Conservation (phyloP, 2,329 filamentous ascomycete species). For the Sclerotinia trifoliorum region DNA sequence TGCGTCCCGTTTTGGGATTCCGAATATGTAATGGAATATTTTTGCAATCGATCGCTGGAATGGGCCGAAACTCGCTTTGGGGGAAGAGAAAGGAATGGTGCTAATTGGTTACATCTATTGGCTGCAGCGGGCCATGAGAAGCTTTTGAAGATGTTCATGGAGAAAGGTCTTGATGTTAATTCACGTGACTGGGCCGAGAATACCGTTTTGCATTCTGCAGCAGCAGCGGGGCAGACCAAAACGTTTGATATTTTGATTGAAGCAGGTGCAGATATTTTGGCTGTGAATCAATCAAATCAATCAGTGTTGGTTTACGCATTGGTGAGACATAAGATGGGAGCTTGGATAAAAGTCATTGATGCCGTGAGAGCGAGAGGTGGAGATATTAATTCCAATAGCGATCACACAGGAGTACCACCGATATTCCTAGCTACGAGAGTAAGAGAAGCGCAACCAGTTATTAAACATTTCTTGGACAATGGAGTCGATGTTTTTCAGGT, state of each 20-base stretch:
- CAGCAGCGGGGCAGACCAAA: neutral
- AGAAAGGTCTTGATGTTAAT: conserved; percentile 15
- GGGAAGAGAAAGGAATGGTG: conserved; percentile 21
- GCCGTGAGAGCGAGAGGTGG: conserved; percentile 5
- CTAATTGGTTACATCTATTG: conserved; percentile 22
- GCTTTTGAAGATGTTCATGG: conserved; percentile 9
- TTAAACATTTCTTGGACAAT: conserved; percentile 3
- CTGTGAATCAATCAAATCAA: neutral
- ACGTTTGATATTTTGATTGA: conserved; percentile 6
- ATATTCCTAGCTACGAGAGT: conserved; percentile 13
- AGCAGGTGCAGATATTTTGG: conserved; percentile 7
- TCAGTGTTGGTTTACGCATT: conserved; percentile 18
- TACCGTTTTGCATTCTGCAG: conserved; percentile 17
- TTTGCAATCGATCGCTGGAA: conserved; percentile 10
- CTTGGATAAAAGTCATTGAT: conserved; percentile 7
- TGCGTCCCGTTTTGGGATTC: conserved; percentile 15
- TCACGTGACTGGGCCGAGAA: conserved; percentile 21
- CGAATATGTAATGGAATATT: conserved; percentile 17
- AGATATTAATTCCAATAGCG: conserved; percentile 9
- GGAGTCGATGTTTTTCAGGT: conserved; percentile 10
- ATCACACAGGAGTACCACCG: neutral
- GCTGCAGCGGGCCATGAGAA: conserved; percentile 10
- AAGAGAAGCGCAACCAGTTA: neutral
- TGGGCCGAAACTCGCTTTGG: conserved; percentile 19
- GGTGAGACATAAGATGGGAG: neutral